These are phyloP conservation scores for Platanthera zijinensis DNA, from an alignment of 106 monocot genomes.

Conservation along the genomic window DNA sequence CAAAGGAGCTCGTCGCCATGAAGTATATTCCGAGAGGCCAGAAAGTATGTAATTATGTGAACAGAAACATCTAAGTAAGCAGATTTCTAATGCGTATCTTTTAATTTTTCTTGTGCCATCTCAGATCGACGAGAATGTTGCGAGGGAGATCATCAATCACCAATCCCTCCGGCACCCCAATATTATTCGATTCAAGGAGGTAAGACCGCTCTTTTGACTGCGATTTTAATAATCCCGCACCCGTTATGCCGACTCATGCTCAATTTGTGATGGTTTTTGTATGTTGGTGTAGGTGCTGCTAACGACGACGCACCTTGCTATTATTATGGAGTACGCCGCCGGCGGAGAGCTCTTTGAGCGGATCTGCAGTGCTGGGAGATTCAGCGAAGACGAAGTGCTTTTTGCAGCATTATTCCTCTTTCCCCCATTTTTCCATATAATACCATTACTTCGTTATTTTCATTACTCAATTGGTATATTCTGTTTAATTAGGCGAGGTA, in stretches of 20 bases:
- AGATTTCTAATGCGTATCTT: neutral
- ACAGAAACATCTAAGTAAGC: too few relatives aligned
- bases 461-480: neutral
- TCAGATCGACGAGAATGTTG: slow-evolving; percentile 84
- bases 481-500: slow-evolving; percentile 55
- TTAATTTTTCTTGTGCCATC: neutral
- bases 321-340: slow-evolving; percentile 88
- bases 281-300: slow-evolving; percentile 46
- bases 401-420: neutral
- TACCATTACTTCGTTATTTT: neutral
- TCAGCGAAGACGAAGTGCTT: slow-evolving; percentile 74
- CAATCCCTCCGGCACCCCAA: slow-evolving; percentile 76
- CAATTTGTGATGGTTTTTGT: neutral
- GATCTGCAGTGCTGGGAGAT: slow-evolving; percentile 69
- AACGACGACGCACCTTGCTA: slow-evolving; percentile 80
- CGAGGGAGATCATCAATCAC: slow-evolving; percentile 88
- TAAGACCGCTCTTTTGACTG: neutral
- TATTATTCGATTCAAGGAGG: slow-evolving; percentile 86
- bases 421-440: neutral
- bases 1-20: slow-evolving; percentile 96
- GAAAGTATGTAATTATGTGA: slow-evolving; percentile 33
- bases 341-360: slow-evolving; percentile 92
- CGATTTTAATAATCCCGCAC: neutral
- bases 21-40: slow-evolving; percentile 90
- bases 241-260: neutral